These are phyloP conservation scores for Coemansia sp. DNA, from an alignment of 192 early-diverging fungal species.

Conservation along the genomic window DNA sequence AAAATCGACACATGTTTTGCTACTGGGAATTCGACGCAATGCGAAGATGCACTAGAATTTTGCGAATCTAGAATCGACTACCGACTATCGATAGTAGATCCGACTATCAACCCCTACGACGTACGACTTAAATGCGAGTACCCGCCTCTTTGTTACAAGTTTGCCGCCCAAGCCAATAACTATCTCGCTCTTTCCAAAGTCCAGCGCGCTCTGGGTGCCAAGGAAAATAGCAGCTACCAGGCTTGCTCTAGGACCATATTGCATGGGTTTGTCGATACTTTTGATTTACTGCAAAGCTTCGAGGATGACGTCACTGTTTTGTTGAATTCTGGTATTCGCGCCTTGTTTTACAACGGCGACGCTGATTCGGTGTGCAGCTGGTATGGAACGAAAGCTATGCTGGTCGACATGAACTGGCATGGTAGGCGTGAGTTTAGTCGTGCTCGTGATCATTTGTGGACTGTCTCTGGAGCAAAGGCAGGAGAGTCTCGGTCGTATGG, in stretches of 20 bases:
- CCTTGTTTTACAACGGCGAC: conserved; percentile 88
- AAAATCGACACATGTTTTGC: conserved; percentile 9
- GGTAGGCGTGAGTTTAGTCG: conserved; percentile 70
- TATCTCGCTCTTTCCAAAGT: conserved; percentile 75
- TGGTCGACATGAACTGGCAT: conserved; percentile 77
- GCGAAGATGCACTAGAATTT: conserved; percentile 46
- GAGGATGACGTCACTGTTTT: conserved; percentile 61
- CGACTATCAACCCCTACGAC: conserved; percentile 89
- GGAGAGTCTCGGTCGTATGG: conserved; percentile 68
- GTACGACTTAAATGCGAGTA: conserved; percentile 82
- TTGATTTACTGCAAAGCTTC: conserved; percentile 80
- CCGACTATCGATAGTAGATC: conserved; percentile 65
- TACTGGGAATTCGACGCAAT: not conserved
- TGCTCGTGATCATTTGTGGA: conserved; percentile 75
- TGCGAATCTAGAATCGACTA: conserved; percentile 72
- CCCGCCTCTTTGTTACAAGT: conserved; percentile 74
- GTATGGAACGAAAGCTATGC: conserved; percentile 82
- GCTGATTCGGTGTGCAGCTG: conserved; percentile 92
- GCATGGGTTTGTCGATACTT: conserved; percentile 69
- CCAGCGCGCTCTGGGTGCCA: conserved; percentile 68
- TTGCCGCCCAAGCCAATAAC: conserved; percentile 65
- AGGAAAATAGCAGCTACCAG: conserved; percentile 58
- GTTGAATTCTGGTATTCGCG: conserved; percentile 73
- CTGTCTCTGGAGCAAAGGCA: conserved; percentile 55
- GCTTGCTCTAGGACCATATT: conserved; percentile 78